Evolutionary conservation across 805 yeast genomes (phyloP).

Genomic region (Saccharomycopsis amapae): DNA sequence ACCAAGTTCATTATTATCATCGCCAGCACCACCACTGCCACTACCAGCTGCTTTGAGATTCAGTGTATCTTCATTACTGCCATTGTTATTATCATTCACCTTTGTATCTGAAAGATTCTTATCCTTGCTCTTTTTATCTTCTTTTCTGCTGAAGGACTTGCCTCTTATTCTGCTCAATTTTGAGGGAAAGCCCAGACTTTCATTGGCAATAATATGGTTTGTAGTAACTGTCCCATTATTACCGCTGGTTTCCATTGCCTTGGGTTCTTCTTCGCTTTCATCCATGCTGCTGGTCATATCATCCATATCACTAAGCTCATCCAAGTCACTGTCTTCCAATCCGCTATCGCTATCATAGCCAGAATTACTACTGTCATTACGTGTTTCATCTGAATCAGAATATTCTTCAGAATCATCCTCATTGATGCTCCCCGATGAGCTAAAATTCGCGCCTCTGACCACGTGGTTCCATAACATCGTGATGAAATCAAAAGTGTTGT

Average conservation of each 20-base stretch:
- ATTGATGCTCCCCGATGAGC: conserved; percentile 16
- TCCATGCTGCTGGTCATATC: conserved; percentile 15
- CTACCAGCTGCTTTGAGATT: conserved; percentile 9
- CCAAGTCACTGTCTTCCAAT: conserved; percentile 4
- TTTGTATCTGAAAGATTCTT: not conserved
- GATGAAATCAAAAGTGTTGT: conserved; percentile 42
- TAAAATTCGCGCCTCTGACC: conserved; percentile 22
- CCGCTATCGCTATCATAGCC: conserved; percentile 1
- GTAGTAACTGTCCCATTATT: not conserved
- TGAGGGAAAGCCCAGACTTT: too few relatives aligned
- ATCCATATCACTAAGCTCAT: conserved; percentile 14
- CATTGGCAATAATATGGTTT: not conserved
- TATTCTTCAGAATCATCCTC: not conserved
- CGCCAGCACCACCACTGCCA: conserved; percentile 19
- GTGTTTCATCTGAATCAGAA: not conserved
- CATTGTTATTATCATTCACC: not conserved
- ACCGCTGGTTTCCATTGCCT: not conserved
- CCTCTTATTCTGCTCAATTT: not conserved
- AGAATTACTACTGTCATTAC: not conserved
- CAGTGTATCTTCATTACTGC: not conserved
- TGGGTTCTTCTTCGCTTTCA: not conserved
- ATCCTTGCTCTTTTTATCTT: not conserved
- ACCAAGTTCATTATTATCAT: conserved; percentile 28
- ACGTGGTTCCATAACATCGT: conserved; percentile 54
- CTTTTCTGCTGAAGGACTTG: not conserved